Base-by-base conservation (phyloP, 768 basidiomycete genomes). In the Podaxis pistillaris region DNA sequence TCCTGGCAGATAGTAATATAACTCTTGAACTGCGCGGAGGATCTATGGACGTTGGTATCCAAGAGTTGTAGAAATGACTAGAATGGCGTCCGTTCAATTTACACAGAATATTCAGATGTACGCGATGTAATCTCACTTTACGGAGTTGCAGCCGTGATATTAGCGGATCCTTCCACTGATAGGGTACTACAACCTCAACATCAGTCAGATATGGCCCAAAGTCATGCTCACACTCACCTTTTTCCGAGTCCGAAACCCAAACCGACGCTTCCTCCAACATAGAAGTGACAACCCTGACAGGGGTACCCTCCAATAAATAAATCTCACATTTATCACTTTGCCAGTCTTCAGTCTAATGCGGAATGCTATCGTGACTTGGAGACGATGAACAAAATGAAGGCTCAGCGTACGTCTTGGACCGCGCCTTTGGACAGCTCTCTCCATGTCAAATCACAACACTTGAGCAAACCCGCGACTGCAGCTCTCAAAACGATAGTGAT, bases 301-400 rank as follows among this genome's bases (percentile, higher is more conserved):
- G 80, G 28, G 87, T 72, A 6, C 81, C 79, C 74, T 95, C 91
- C 9, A 88, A 78, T 4, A 96, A 77, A 0, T 86, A 84, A 0
- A 96, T 81, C 19, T 93, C 93, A 67, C 87, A 90, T 75, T 94
- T 95, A 65, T 97, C 94, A 62, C 89, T 83, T 72, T 93, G 91
- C 88, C 91, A 93, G 68, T 94, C 93, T 79, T 94, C 93, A 64
- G 84, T 79, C 93, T 94, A 64, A 65, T 51, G 12, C 52, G 66
- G 58, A 64, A 33, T 33, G 33, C 33, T 33, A 33, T 49, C 52
- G 57, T 50, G 53, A 51, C 47, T 30, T 12, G 22, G 49, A 28
- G 28, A 49, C 19, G 26, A 49, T 51, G 51, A 52, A 22, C 66
- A 24, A 56, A 62, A 65, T 64, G 63, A 62, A 63, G 56, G 50